Evolutionary conservation across 768 basidiomycete genomes (phyloP), one percentile per base, ranked within the genome.

Genomic region (Pleurotus salmoneostramineus): DNA sequence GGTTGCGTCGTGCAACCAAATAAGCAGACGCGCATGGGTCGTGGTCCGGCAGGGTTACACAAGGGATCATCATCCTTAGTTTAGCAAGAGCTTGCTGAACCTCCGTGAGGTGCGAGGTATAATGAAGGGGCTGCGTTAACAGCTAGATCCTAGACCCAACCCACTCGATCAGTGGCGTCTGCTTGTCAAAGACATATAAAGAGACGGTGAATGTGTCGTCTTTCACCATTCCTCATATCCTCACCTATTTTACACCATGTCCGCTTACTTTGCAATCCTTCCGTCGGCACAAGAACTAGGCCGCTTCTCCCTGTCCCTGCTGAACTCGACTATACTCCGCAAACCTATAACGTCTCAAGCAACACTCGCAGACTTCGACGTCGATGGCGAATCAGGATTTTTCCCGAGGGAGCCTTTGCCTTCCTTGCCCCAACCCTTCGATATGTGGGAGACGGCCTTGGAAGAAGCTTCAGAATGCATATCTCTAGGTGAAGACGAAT

Each of bases 321-420:
- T 83, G 54, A 76, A 75, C 55, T 80, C 82, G 5, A 71, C 77
- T 40, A 67, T 77, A 57, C 67, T 57, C 55, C 71, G 70, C 50
- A 69, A 71, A 58, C 49, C 67, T 5, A 62, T 65, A 48, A 64
- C 69, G 11, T 68, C 66, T 31, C 73, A 72, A 31, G 74, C 70
- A 44, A 66, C 72, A 8, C 76, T 74, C 15, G 63, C 68, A 2
- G 77, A 83, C 57, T 87, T 83, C 57, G 85, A 87, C 62, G 69
- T 88, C 60, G 74, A 84, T 62, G 66, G 80, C 6, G 70, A 80
- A 11, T 88, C 91, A 0, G 96, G 96, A 0, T 98, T 98, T 75
- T 83, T 98, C 63, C 96, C 95, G 0, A 70, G 80, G 2, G 70
- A 74, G 37, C 85, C 85, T 0, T 78, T 91, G 5, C 78, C 82